Evolutionary conservation across 805 yeast genomes (phyloP), one percentile per base, ranked within the genome.

Genomic region (Starmerella scarabaei): DNA sequence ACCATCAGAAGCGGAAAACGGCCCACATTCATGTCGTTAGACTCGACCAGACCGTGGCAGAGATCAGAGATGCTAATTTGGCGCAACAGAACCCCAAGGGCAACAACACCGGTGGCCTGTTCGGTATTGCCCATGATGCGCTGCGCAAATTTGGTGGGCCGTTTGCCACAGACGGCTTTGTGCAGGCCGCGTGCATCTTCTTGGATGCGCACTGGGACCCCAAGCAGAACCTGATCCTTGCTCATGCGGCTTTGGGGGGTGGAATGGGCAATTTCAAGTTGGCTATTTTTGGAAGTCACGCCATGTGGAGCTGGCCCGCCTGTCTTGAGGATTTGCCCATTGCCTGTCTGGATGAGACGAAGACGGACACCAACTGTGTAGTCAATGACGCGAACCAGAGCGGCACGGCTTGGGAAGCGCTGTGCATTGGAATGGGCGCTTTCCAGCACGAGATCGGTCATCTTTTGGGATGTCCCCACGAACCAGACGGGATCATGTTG

Each of bases 381-480:
- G 95, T 94, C 9, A 85, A 91, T 58, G 98, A 91, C 58, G 67
- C 78, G 49, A 72, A 74, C 51, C 80, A 86, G 55, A 80, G 94
- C 57, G 80, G 91, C 0, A 70, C 93, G 1, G 71, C 78, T 41
- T 91, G 95, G 94, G 96, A 88, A 59, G 80, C 93, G 53, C 61
- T 80, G 33, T 79, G 80, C 44, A 71, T 88, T 28, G 82, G 95
- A 1, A 56, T 82, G 51, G 97, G 98, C 33, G 96, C 97, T 0
- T 86, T 85, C 52, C 68, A 86, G 79, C 97, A 88, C 59, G 97
- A 88, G 56, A 78, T 88, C 37, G 97, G 98, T 1, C 97, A 88
- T 57, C 63, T 74, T 21, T 64, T 88, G 31, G 94, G 95, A 0
- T 80, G 88, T 48, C 96, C 97, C 0, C 97, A 88, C 60, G 91